Percentiles rank a stretch among this genome's conserved stretches.
phyloP scores from a whole-genome alignment of 352 stramenopile genomes.

The Globisporangium irregulare region DNA sequence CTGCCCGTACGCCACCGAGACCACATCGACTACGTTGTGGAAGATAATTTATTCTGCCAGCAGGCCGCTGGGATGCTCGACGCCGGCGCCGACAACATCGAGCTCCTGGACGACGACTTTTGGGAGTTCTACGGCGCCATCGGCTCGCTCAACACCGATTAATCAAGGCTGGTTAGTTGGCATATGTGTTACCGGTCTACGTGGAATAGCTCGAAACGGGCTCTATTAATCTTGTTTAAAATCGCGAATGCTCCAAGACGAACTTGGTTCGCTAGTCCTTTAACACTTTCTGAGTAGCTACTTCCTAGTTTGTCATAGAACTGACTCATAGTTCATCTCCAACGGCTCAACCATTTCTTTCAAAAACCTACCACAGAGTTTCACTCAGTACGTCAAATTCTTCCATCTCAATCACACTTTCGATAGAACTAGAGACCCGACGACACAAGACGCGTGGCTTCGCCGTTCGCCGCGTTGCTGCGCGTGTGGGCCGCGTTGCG shows the following conservation, averaged over 20 bases:
- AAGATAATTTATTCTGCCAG: slow-evolving; percentile 78
- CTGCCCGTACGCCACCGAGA: slow-evolving; percentile 71
- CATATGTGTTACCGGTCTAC: neutral
- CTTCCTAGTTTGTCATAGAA: too few relatives aligned
- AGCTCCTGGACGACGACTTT: slow-evolving; percentile 77
- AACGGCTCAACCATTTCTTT: neutral
- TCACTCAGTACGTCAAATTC: neutral
- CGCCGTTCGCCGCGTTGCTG: slow-evolving; percentile 7
- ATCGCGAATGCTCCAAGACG: neutral
- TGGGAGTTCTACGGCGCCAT: slow-evolving; percentile 81
- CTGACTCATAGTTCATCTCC: neutral
- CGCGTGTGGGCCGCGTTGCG: slow-evolving; percentile 35
- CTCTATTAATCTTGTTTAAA: slow-evolving; percentile 2
- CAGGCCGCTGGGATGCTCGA: slow-evolving; percentile 47
- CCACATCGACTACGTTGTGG: slow-evolving; percentile 83
- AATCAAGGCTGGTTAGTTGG: neutral
- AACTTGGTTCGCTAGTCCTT: neutral
- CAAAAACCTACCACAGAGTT: neutral
- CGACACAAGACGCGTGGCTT: slow-evolving; percentile 3
- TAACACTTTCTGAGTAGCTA: neutral
- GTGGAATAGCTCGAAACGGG: neutral
- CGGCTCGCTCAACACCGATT: slow-evolving; percentile 48
- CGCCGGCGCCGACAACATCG: slow-evolving; percentile 49
- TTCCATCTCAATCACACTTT: neutral
- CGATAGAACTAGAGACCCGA: neutral